A percentile compares a stretch with the other conserved stretches of the same genome.
These are phyloP conservation scores for Triticum monococcum DNA, from an alignment of 176 grass and related monocot genomes.

Conservation along the genomic window DNA sequence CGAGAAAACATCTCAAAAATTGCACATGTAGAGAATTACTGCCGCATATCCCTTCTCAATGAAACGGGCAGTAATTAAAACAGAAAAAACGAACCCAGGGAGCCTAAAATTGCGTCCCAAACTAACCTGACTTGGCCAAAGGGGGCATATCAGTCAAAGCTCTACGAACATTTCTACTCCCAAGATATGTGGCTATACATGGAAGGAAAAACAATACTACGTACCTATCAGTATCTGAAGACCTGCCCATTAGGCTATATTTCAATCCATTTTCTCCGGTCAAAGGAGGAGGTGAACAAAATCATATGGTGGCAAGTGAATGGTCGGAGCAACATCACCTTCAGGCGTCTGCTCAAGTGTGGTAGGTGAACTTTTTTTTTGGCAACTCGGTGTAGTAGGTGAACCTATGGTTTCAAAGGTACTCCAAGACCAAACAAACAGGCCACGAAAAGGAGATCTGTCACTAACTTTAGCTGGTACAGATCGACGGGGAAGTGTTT, in stretches of 20 bases:
- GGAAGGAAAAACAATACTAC: not conserved
- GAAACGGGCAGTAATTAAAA: no score
- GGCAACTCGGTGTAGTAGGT: not conserved
- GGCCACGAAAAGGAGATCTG: not conserved
- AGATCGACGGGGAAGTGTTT: not conserved
- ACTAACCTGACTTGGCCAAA: no score
- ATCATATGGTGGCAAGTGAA: not conserved
- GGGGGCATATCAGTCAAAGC: no score
- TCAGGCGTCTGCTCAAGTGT: constrained; percentile 18
- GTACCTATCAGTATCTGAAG: not conserved
- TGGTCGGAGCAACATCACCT: constrained; percentile 6
- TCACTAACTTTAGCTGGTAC: not conserved
- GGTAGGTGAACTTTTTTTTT: not conserved
- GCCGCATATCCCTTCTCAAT: no score
- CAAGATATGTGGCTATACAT: not conserved
- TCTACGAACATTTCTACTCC: not conserved
- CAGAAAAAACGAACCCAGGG: no score
- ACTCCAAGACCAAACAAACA: not conserved
- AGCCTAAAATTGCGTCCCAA: no score
- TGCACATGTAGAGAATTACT: no score
- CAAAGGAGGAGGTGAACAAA: not conserved
- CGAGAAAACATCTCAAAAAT: no score
- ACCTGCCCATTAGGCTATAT: not conserved
- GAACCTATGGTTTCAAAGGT: constrained; percentile 3
- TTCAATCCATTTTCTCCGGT: not conserved